Evolutionary conservation across 495 filamentous ascomycete species (phyloP), one percentile per base, ranked within the genome.

Genomic region (Daldinia decipiens): DNA sequence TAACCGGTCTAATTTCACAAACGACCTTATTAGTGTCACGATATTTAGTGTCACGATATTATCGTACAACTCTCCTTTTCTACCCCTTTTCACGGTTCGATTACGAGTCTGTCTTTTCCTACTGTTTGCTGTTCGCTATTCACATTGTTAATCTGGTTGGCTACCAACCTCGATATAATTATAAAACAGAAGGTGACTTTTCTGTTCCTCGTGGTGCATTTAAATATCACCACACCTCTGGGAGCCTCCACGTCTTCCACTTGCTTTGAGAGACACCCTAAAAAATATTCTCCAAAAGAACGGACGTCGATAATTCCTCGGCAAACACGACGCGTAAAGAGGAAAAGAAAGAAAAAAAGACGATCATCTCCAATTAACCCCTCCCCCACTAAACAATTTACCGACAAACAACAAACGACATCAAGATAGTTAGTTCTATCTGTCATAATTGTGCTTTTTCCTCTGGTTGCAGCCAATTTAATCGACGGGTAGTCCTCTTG

Each of bases 321-420:
- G 31, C 59, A 36, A 52, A 52, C 50, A 43, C 62, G 68, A 66
- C 68, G 52, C 68, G 68, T 62, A 34, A 62, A 38, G 31, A 34
- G 32, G 59, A 27, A 59, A 31, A 58, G 32, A 51, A 58, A 45
- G n/a, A 40, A 65, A 54, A 62, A 61, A 31, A 6, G 34, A 50
- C 21, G n/a, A 1, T 55, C 24, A 27, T 51, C 47, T 71, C 57
- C 56, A 61, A 65, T 31, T 50, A 51, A 13, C 67, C 67, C 56
- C 67, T 65, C 56, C 56, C 62, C 67, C 67, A 32, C 62, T 50
- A 65, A 56, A 57, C 50, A 53, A 53, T 31, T 65, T 26, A 15
- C 19, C 57, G 59, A 58, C 51, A 7, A 24, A n/a, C n/a, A n/a
- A n/a, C n/a, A n/a, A 31, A 59, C 36, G 43, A 36, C 29, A 4